Conservation (phyloP, 257 asterid species). For the Fraxinus cuspidata region DNA sequence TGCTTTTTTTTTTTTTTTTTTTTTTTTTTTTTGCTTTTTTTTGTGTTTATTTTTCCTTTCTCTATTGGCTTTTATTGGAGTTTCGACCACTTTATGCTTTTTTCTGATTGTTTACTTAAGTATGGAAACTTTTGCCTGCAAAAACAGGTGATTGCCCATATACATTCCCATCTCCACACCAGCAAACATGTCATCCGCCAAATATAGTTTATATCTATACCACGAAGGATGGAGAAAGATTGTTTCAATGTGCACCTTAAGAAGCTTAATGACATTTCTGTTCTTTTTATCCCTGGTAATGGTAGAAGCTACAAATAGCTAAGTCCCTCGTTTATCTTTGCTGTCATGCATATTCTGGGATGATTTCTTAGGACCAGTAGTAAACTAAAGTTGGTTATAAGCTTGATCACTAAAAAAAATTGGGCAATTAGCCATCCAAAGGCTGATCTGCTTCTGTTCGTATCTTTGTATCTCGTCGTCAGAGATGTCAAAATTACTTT, state of each 20-base stretch:
- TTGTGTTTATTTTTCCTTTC: no score
- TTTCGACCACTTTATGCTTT: conserved; percentile 13
- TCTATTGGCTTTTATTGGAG: neutral
- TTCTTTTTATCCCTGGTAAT: conserved; percentile 94
- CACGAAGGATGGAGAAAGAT: conserved; percentile 93
- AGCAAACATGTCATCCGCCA: conserved; percentile 37
- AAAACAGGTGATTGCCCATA: no score
- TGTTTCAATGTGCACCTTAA: conserved; percentile 69
- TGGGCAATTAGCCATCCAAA: neutral
- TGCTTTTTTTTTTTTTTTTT: neutral
- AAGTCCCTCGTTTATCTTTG: conserved; percentile 30
- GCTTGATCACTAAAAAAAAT: neutral
- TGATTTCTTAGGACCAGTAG: neutral
- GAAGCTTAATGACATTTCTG: conserved; percentile 76
- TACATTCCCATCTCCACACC: no score
- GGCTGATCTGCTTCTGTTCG: neutral
- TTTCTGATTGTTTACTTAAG: conserved; percentile 17
- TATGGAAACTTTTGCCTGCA: conserved; percentile 29
- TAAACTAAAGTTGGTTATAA: neutral
- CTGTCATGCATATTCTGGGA: neutral
- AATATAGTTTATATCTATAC: conserved; percentile 74
- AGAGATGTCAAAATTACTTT: neutral
- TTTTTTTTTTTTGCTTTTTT: neutral
- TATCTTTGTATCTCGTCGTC: neutral
- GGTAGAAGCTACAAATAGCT: conserved; percentile 99